Base-by-base conservation (phyloP, 2,329 filamentous ascomycete genomes). In the Ustulina deusta region DNA sequence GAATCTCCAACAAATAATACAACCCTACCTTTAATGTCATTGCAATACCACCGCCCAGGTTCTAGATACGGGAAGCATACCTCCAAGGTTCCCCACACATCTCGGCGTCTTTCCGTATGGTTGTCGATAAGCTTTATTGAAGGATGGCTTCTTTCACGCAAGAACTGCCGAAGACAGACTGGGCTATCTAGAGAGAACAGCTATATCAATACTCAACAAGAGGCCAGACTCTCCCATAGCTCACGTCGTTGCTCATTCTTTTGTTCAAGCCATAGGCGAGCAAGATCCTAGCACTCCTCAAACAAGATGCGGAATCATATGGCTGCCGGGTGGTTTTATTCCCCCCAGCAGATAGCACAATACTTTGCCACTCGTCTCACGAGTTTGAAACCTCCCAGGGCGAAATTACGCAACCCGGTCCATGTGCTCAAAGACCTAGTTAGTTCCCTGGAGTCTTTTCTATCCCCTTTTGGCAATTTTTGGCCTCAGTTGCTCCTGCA, bases 311-410 rank as follows among this genome's bases (percentile, higher is more conserved):
- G 62, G 59, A 74, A 70, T 66, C 42, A 71, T 51, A 72, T 72
- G 71, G 71, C 62, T 17, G 69, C 69, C 3, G 71, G 71, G 25
- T 71, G 71, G 71, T 71, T 72, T 46, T 72, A 72, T 65, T 80
- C 78, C 40, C 74, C 75, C 22, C 51, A 64, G 3, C 78, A 80
- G 56, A 78, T 81, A 20, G 17, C 15, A 15, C 74, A 71, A 22
- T 80, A 81, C 56, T 73, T 80, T 61, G 67, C 73, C 25, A 78
- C 79, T 25, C 74, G 79, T 17, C 29, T 73, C 5, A 74, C 78
- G 27, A 80, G 75, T 61, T 71, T 80, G 1, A 77, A 74, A 48
- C 79, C 79, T 3, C 78, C 77, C 3, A 72, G 69, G 67, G 56
- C 73, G 9, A 65, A 71, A 52, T 62, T 78, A 27, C 73, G 73